Percentiles rank a stretch among this genome's conserved stretches.
Conservation (phyloP, 1,139 yeast genomes). For the Sugiyamaella xylanicola region DNA sequence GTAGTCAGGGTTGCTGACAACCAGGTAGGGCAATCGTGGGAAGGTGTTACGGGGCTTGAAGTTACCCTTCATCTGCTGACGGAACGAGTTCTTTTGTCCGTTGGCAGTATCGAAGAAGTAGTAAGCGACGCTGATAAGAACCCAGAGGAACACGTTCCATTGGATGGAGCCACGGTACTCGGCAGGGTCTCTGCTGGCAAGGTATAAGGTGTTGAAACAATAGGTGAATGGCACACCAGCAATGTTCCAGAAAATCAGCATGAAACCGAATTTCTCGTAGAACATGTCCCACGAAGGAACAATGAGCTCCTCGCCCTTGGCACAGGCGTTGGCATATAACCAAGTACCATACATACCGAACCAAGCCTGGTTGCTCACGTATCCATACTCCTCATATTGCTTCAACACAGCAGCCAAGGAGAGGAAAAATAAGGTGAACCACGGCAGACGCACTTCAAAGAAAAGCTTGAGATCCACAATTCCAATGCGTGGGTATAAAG, state of each 20-base stretch:
- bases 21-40: slow-evolving; percentile 89
- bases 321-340: slow-evolving; percentile 94
- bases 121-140: slow-evolving; percentile 66
- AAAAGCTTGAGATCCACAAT: slow-evolving; percentile 92
- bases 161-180: slow-evolving; percentile 72
- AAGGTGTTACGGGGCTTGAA: slow-evolving; percentile 73
- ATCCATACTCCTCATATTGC: slow-evolving; percentile 82
- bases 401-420: slow-evolving; percentile 72
- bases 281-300: slow-evolving; percentile 99
- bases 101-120: slow-evolving; percentile 94
- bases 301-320: slow-evolving; percentile 95
- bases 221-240: slow-evolving; percentile 99
- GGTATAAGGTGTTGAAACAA: slow-evolving; percentile 85
- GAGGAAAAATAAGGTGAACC: slow-evolving; percentile 86
- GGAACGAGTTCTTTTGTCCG: slow-evolving; percentile 92
- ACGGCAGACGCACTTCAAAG: slow-evolving; percentile 94
- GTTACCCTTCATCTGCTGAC: slow-evolving; percentile 86
- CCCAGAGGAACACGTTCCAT: slow-evolving; percentile 61
- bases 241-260: slow-evolving; percentile 97
- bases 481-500: slow-evolving; percentile 93
- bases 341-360: slow-evolving; percentile 83
- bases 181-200: slow-evolving; percentile 77
- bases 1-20: slow-evolving; percentile 78
- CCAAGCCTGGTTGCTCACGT: slow-evolving; percentile 72
- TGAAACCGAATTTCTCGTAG: slow-evolving; percentile 96